Evolutionary conservation across 768 basidiomycete genomes (phyloP).

Genomic region (Auricularia auricula-judae): DNA sequence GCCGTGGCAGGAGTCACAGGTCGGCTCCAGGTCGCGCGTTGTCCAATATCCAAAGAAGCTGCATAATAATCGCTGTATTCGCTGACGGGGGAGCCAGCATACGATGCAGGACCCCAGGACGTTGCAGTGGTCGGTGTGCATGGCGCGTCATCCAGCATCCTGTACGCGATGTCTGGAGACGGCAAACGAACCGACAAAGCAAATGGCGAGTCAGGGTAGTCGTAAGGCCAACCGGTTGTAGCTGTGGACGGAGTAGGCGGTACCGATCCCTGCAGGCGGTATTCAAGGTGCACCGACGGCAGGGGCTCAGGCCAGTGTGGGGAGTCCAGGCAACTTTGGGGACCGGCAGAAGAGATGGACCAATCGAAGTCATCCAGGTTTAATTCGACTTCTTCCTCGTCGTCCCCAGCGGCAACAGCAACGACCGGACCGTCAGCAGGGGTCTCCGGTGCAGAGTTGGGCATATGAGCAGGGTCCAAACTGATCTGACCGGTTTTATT

Average conservation of each 20-base stretch:
- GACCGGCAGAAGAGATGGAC: constrained; percentile 63
- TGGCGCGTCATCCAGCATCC: constrained; percentile 6
- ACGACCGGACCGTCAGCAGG: constrained; percentile 11
- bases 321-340: constrained; percentile 28
- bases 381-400: constrained; percentile 29
- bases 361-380: constrained; percentile 58
- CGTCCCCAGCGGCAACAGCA: constrained; percentile 14
- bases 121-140: constrained; percentile 23
- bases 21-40: constrained; percentile 24
- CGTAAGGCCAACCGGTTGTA: constrained; percentile 15
- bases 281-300: constrained; percentile 46
- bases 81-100: constrained; percentile 11
- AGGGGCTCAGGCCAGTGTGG: constrained; percentile 26
- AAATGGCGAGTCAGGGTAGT: constrained; percentile 8
- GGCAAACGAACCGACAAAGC: constrained; percentile 12
- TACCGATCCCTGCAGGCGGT: constrained; percentile 34
- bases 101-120: constrained; percentile 34
- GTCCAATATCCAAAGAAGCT: constrained; percentile 31
- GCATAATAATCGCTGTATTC: constrained; percentile 13
- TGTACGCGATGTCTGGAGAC: constrained; percentile 26
- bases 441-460: constrained; percentile 27
- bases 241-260: constrained; percentile 30
- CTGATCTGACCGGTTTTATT: constrained; percentile 32
- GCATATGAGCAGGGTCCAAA: constrained; percentile 40
- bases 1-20: constrained; percentile 34